Conservation (phyloP, 2,329 filamentous ascomycete species). For the Nothopassalora personata region DNA sequence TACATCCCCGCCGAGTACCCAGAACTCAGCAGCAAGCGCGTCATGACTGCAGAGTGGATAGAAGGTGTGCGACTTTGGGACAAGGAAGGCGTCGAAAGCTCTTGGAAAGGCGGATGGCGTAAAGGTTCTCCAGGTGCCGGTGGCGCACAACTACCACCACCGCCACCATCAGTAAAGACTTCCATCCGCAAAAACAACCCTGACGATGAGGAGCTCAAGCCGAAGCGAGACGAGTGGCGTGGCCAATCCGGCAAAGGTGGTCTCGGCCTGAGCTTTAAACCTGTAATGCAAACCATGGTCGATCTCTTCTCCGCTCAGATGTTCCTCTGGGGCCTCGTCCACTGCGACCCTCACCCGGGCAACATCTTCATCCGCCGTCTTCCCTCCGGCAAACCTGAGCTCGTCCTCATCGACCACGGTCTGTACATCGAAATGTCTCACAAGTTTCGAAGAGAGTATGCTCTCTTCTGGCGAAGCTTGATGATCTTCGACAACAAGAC, state of each 20-base stretch:
- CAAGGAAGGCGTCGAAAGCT: slow-evolving; percentile 68
- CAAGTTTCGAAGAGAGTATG: slow-evolving; percentile 79
- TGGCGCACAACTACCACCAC: slow-evolving; percentile 56
- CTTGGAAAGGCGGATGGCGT: slow-evolving; percentile 73
- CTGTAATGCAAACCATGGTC: slow-evolving; percentile 94
- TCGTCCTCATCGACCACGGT: slow-evolving; percentile 95
- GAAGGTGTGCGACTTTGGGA: slow-evolving; percentile 93
- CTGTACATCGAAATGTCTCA: slow-evolving; percentile 89
- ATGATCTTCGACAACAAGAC: slow-evolving; percentile 88
- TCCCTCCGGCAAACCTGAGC: slow-evolving; percentile 74
- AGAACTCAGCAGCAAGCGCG: slow-evolving; percentile 73
- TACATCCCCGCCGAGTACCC: slow-evolving; percentile 83
- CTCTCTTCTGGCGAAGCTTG: slow-evolving; percentile 85
- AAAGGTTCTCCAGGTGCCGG: slow-evolving; percentile 73
- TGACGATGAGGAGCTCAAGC: slow-evolving; percentile 62
- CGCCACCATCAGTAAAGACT: slow-evolving; percentile 30
- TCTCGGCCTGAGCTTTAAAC: slow-evolving; percentile 72
- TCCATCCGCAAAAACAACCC: slow-evolving; percentile 43
- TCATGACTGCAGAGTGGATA: slow-evolving; percentile 97
- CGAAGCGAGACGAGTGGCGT: slow-evolving; percentile 72
- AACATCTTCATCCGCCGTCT: slow-evolving; percentile 93
- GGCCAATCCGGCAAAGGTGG: slow-evolving; percentile 69
- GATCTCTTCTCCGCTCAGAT: slow-evolving; percentile 97
- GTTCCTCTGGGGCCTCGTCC: slow-evolving; percentile 92
- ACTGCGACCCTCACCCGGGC: slow-evolving; percentile 94